Evolutionary conservation across 2,329 filamentous ascomycete species (phyloP).

Genomic region (Cladosporium sp.): DNA sequence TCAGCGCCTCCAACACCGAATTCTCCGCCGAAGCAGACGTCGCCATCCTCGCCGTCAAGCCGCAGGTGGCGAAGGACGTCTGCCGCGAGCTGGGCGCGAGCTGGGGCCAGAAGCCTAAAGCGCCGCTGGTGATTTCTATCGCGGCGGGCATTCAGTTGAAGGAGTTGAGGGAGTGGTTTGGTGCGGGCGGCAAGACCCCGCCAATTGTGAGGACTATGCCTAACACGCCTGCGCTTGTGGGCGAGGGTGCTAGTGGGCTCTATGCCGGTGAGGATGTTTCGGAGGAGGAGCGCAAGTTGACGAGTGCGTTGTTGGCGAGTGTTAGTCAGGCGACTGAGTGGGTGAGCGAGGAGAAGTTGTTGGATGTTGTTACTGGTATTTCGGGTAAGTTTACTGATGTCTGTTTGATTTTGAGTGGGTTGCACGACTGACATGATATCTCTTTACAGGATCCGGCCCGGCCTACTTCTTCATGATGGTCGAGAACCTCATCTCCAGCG

Average conservation of each 20-base stretch:
- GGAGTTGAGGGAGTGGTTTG: constrained; percentile 30
- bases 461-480: constrained; percentile 35
- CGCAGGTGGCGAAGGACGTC: constrained; percentile 33
- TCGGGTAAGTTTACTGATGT: constrained; percentile 25
- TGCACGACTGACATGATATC: background rate
- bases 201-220: constrained; percentile 34
- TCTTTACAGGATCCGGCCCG: constrained; percentile 24
- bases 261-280: constrained; percentile 32
- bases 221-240: constrained; percentile 33
- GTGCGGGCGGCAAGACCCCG: constrained; percentile 27
- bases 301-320: constrained; percentile 28
- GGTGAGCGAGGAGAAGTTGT: constrained; percentile 32
- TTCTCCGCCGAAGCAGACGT: constrained; percentile 31
- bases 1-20: constrained; percentile 31
- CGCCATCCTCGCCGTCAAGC: constrained; percentile 34
- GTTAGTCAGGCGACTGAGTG: constrained; percentile 33
- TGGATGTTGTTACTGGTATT: constrained; percentile 34
- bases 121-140: constrained; percentile 31
- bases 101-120: constrained; percentile 21
- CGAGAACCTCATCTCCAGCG: constrained; percentile 34
- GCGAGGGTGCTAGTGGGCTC: constrained; percentile 32
- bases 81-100: constrained; percentile 30
- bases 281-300: constrained; percentile 27
- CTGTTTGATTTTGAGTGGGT: background rate
- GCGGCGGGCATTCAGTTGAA: constrained; percentile 31